Percentiles rank a stretch among this genome's conserved stretches.
phyloP scores from a whole-genome alignment of 1,139 yeast species.

The Candida tetrigidarum region DNA sequence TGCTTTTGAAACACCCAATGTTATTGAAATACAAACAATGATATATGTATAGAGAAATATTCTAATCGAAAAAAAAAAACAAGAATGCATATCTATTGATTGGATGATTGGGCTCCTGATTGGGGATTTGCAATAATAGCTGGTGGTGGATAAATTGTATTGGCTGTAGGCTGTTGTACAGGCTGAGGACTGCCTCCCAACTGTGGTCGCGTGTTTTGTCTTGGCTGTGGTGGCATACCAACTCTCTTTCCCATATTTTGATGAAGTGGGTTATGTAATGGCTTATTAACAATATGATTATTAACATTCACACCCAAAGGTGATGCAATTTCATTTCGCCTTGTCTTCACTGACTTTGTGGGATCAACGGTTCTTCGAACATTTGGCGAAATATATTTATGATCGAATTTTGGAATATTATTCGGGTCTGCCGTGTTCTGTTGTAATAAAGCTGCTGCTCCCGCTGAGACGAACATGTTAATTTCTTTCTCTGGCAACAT shows the following conservation, averaged over 20 bases:
- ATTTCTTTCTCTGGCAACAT: conserved; percentile 17
- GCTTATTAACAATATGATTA: conserved; percentile 13
- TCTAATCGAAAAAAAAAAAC: too few relatives aligned
- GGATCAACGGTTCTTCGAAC: conserved; percentile 62
- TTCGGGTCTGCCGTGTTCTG: conserved; percentile 27
- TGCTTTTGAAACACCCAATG: background rate
- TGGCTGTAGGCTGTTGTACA: background rate
- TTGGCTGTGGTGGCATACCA: conserved; percentile 17
- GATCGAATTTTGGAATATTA: conserved; percentile 47
- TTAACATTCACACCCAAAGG: conserved; percentile 22
- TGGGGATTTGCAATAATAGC: background rate
- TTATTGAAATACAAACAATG: too few relatives aligned
- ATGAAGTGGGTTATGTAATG: conserved; percentile 12
- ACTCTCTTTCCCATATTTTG: conserved; percentile 15
- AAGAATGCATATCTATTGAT: background rate
- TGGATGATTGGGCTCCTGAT: background rate
- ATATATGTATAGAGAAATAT: background rate
- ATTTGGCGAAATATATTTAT: conserved; percentile 53
- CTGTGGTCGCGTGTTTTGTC: conserved; percentile 11
- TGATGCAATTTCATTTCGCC: conserved; percentile 39
- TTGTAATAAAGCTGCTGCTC: conserved; percentile 56
- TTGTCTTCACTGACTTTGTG: conserved; percentile 59
- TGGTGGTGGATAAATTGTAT: conserved; percentile 5
- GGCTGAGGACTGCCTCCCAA: conserved; percentile 1
- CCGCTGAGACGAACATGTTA: conserved; percentile 58